Percentiles rank a stretch among this genome's conserved stretches.
Evolutionary conservation across 140 eudicot genomes (phyloP).

Genomic region (Flaveria floridana): DNA sequence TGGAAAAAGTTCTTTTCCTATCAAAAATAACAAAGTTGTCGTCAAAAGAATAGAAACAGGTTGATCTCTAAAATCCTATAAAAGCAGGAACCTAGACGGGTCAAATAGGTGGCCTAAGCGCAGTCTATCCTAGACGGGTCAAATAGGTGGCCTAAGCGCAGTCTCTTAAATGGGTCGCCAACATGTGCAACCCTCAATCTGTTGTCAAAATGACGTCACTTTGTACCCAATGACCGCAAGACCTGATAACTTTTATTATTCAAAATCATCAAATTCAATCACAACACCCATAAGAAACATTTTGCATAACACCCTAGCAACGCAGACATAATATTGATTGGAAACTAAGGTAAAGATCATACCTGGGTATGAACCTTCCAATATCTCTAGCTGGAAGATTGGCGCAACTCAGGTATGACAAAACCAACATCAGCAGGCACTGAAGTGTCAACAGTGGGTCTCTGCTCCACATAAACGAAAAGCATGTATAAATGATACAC

Average conservation of each 20-base stretch:
- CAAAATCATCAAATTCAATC: background rate
- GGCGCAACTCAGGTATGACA: background rate
- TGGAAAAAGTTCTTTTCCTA: too few species aligned
- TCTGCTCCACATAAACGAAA: too few species aligned
- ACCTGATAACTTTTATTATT: background rate
- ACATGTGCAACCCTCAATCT: too few species aligned
- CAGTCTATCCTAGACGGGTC: too few species aligned
- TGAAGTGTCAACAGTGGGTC: conserved; percentile 56
- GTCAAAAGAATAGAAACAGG: too few species aligned
- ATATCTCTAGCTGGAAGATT: background rate
- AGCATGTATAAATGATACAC: too few species aligned
- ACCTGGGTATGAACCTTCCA: background rate
- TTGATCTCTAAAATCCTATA: too few species aligned
- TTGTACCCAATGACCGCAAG: background rate
- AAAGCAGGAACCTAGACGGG: too few species aligned
- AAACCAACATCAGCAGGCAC: conserved; percentile 14
- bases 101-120: too few species aligned
- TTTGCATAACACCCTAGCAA: background rate
- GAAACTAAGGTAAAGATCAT: background rate
- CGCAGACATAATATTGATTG: background rate
- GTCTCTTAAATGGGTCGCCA: too few species aligned
- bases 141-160: too few species aligned
- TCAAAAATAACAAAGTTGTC: too few species aligned
- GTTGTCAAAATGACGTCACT: background rate
- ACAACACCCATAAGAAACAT: background rate